A percentile compares a stretch with the other conserved stretches of the same genome.
Evolutionary conservation across 176 grass and related monocot species (phyloP).

Genomic region (Coix lacrymajobi): DNA sequence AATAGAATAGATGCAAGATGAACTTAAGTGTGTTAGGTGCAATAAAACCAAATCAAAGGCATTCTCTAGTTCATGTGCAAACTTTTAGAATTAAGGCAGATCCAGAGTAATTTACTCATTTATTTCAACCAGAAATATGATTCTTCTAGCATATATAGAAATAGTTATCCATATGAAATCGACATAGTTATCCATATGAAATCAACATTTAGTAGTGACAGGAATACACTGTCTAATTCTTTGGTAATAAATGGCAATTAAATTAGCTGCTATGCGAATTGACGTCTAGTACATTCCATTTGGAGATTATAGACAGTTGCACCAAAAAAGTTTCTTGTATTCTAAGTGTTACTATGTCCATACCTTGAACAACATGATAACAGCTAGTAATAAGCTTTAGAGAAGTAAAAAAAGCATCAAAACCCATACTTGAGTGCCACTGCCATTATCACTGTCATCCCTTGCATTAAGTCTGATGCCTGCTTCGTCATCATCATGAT

Average conservation of each 20-base stretch:
- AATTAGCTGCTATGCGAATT: background rate
- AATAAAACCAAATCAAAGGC: background rate
- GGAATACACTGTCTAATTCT: background rate
- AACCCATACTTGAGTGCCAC: slow-evolving; percentile 68
- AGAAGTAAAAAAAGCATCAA: slow-evolving; percentile 18
- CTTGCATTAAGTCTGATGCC: slow-evolving; percentile 61
- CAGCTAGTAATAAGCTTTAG: background rate
- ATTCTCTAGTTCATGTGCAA: background rate
- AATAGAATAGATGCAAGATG: background rate
- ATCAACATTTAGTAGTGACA: background rate
- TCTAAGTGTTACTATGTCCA: background rate
- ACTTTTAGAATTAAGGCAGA: background rate
- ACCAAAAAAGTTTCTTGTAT: background rate
- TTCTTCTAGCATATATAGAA: background rate
- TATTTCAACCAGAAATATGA: background rate
- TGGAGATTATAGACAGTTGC: background rate
- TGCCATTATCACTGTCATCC: slow-evolving; percentile 82
- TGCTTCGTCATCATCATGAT: slow-evolving; percentile 29
- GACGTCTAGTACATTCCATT: background rate
- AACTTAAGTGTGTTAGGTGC: background rate
- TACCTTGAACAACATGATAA: slow-evolving; percentile 1
- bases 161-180: background rate
- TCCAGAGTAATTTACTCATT: background rate
- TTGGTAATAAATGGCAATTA: background rate
- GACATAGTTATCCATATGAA: background rate